Conservation (phyloP, 257 asterid species). For the Penstemon eatonii region DNA sequence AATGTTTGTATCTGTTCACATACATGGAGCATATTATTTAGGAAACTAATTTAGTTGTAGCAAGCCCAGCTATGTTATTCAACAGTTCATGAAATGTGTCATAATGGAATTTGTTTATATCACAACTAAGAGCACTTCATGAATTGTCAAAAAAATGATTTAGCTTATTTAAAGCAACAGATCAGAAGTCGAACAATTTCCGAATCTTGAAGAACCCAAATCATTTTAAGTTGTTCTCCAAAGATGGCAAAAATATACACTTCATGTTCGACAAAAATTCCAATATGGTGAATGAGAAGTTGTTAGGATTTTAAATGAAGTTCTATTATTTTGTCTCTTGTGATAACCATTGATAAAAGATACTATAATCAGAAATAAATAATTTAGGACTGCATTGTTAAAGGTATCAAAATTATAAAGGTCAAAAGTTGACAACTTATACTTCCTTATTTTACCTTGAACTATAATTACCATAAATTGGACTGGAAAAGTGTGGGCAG, state of each 20-base stretch:
- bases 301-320: conserved; percentile 5
- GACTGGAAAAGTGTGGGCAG: neutral
- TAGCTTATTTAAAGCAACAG: conserved; percentile 9
- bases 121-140: conserved; percentile 1
- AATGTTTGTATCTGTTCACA: conserved; percentile 77
- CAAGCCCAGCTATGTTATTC: conserved; percentile 15
- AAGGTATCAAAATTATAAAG: conserved; percentile 21
- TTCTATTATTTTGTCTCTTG: neutral
- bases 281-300: neutral
- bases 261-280: neutral
- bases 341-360: neutral
- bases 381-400: neutral
- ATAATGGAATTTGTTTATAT: conserved; percentile 17
- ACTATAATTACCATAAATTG: neutral
- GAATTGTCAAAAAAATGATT: conserved; percentile 12
- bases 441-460: neutral
- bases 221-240: neutral
- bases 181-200: conserved; percentile 3
- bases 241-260: conserved; percentile 1
- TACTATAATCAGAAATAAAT: neutral
- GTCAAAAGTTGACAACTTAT: neutral
- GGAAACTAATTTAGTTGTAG: conserved; percentile 19
- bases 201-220: neutral
- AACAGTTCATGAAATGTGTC: conserved; percentile 15
- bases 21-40: conserved; percentile 15